Evolutionary conservation across 768 basidiomycete genomes (phyloP), one percentile per base, ranked within the genome.

Genomic region (Boletus rubescentipes): DNA sequence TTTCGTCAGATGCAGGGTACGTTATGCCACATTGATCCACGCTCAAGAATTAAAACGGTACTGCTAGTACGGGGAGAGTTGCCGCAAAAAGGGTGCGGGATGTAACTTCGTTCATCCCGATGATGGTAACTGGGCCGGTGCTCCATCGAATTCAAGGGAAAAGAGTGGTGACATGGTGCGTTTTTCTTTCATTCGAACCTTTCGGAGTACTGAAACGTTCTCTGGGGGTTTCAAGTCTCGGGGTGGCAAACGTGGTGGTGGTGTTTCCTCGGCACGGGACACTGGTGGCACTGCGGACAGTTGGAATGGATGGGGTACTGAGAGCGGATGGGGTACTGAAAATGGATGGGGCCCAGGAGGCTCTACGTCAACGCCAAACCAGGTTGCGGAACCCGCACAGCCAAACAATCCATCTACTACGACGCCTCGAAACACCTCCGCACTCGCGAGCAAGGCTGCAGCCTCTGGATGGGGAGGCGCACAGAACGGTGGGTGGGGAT

Each of bases 41-140:
- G 26, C 42, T 42, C 37, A 35, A 10, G 10, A 39, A 36, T 57
- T 59, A 23, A 43, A 46, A 46, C 21, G 4, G 9, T 21, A 21
- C 26, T 34, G 9, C 34, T 42, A 72, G 71, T 65, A 35, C 55
- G 49, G 47, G 34, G 57, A 53, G 2, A 73, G 73, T 40, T 75
- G 73, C 43, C 51, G 6, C 31, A 58, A 42, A 48, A 52, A 41
- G 8, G 59, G 37, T 11, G 16, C 42, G 5, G 61, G 60, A 21
- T 75, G 73, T 46, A 11, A 20, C 2, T 75, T 68, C 47, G 15
- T 72, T 21, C 73, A 75, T 47, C 69, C 70, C 9, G 61, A 26
- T n/a, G 56, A 67, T 10, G 46, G 62, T n/a, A 34, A 36, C 14
- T 70, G 69, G 69, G 32, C 53, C 39, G 7, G 71, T 21, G 9